A percentile compares a stretch with the other conserved stretches of the same genome.
These are phyloP conservation scores for Ceratocystis ficicola DNA, from an alignment of 2,329 filamentous ascomycete genomes.

Conservation along the genomic window DNA sequence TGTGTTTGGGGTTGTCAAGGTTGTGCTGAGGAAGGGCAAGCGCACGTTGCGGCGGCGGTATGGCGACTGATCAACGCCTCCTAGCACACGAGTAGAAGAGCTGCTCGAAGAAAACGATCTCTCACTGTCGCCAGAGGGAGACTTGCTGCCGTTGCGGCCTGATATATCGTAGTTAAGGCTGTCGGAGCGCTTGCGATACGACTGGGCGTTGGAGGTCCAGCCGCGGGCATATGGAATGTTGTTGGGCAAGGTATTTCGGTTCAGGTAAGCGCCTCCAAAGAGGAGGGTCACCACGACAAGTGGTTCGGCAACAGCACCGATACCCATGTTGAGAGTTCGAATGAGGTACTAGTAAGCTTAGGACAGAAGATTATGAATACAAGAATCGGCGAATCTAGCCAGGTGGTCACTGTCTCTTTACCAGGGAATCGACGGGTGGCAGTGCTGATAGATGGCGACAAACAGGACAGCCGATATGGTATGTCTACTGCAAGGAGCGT, in stretches of 20 bases:
- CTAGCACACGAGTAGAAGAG: constrained; percentile 21
- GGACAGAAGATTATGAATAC: neutral
- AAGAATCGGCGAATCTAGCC: neutral
- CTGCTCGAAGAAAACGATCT: constrained; percentile 22
- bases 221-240: constrained; percentile 21
- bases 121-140: constrained; percentile 21
- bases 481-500: constrained; percentile 1
- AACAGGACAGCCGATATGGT: neutral
- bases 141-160: constrained; percentile 17
- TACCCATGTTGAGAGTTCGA: constrained; percentile 28
- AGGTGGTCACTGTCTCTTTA: neutral
- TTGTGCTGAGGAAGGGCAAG: constrained; percentile 27
- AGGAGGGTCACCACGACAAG: constrained; percentile 34
- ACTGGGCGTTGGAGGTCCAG: constrained; percentile 20
- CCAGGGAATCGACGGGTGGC: neutral
- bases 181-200: constrained; percentile 23
- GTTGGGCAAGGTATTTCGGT: constrained; percentile 29
- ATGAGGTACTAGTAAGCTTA: neutral
- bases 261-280: constrained; percentile 36
- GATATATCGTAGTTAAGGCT: constrained; percentile 21
- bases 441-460: neutral
- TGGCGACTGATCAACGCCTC: constrained; percentile 22
- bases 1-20: constrained; percentile 50
- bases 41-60: constrained; percentile 23
- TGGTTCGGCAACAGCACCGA: constrained; percentile 34